These are phyloP conservation scores for Amphirosellinia nigrospora DNA, from an alignment of 495 filamentous ascomycete genomes.

Conservation along the genomic window DNA sequence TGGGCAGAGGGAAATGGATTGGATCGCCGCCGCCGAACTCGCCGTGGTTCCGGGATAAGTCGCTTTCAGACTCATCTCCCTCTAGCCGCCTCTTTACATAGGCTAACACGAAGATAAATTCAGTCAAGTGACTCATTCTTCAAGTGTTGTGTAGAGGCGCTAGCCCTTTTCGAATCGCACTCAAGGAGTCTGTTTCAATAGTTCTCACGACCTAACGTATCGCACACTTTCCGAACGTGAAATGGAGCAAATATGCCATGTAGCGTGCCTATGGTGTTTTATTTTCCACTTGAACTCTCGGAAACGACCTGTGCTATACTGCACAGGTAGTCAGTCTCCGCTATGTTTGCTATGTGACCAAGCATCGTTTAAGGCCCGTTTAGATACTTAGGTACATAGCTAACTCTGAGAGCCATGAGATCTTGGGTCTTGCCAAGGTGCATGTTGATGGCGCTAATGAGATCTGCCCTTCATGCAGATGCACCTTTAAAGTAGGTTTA, in stretches of 20 bases:
- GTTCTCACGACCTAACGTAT: not conserved
- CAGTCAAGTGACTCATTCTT: conserved; percentile 20
- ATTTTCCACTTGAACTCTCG: not conserved
- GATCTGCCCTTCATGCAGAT: not conserved
- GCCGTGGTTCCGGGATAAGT: conserved; percentile 19
- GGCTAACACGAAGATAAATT: conserved; percentile 26
- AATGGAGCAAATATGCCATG: not conserved
- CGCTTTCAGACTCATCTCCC: conserved; percentile 21
- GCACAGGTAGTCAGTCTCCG: not conserved
- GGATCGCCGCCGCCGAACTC: not conserved
- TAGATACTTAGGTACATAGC: not conserved
- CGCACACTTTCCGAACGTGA: not conserved
- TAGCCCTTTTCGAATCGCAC: not conserved
- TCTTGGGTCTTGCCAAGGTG: not conserved
- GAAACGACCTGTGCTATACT: no score
- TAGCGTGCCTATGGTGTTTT: not conserved
- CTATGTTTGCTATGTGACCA: not conserved
- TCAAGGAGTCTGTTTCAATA: not conserved
- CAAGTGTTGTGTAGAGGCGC: not conserved
- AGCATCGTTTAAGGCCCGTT: not conserved
- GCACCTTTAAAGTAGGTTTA: not conserved
- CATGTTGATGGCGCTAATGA: not conserved
- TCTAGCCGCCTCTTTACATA: conserved; percentile 1
- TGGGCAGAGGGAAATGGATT: conserved; percentile 26
- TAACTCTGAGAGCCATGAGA: not conserved